phyloP scores from a whole-genome alignment of 441 rosid species.

The Erodium chrysanthum region DNA sequence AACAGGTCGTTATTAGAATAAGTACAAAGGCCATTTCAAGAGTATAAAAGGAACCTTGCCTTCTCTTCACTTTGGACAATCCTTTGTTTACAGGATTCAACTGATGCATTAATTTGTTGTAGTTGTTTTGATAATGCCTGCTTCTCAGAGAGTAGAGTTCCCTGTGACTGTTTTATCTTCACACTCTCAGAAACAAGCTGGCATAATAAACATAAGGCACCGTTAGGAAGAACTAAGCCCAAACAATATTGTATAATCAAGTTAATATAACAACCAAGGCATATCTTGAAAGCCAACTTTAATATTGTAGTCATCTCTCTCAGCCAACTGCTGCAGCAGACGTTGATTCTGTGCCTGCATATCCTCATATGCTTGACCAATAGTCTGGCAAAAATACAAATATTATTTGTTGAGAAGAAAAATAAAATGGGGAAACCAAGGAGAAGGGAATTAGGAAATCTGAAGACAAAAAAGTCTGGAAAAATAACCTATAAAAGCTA shows the following conservation, averaged over 20 bases:
- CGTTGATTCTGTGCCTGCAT: conserved; percentile 93
- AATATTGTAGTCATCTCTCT: conserved; percentile 86
- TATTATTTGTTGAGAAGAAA: background rate
- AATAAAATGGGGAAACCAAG: background rate
- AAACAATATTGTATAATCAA: conserved; percentile 4
- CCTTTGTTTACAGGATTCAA: conserved; percentile 52
- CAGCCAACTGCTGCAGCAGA: conserved; percentile 76
- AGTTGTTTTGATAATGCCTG: conserved; percentile 69
- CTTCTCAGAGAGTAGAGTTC: conserved; percentile 61
- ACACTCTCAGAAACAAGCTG: conserved; percentile 98
- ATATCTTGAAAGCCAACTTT: conserved; percentile 41
- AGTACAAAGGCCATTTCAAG: background rate
- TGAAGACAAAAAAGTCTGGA: background rate
- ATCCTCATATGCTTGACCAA: conserved; percentile 96
- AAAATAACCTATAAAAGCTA: background rate
- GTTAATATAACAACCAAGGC: background rate
- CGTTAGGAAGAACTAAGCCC: conserved; percentile 14
- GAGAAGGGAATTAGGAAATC: background rate
- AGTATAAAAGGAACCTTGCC: conserved; percentile 30
- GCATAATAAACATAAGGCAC: conserved; percentile 20
- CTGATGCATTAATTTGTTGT: conserved; percentile 50
- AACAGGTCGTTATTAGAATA: conserved; percentile 1
- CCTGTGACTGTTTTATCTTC: conserved; percentile 72
- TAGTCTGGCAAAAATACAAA: conserved; percentile 41
- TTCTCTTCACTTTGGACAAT: conserved; percentile 62